Evolutionary conservation across 2,329 filamentous ascomycete species (phyloP), one percentile per base, ranked within the genome.

Genomic region (Trichoderma koningiopsis): DNA sequence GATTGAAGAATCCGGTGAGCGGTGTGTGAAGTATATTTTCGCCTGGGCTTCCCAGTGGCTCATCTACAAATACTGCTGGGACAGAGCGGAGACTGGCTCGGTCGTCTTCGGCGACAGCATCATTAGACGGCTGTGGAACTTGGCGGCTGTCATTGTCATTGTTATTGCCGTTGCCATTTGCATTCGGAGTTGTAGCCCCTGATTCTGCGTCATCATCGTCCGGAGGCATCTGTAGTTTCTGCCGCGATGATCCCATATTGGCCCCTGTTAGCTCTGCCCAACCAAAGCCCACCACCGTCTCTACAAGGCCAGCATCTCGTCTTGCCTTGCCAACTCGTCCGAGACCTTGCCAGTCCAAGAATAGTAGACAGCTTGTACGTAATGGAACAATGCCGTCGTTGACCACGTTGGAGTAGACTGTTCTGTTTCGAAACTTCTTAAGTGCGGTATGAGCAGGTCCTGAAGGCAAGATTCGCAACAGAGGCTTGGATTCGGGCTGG

Each of bases 331-430:
- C 94, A 1, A 99, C 96, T 49, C 93, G 91, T 5, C 92, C 95
- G 4, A 99, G 83, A 0, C 96, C 96, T 80, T 94, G 92, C 96
- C 96, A 99, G 77, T 99, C 96, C 1, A 99, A 83, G 76, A 99
- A 99, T 6, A 99, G 82, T n/a, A 99, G 83, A 79, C 95, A 99
- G 72, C 95, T 98, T 5, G 96, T 99, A 27, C 96, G 89, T 40
- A 99, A 82, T 3, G 96, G 96, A 5, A 99, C 96, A 73, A 99
- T 97, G 3, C 94, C 95, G 80, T 98, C 95, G 76, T 98, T 98
- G 73, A 98, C 95, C 14, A 98, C 94, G 75, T 98, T 98, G 2
- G 94, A 97, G 78, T 98, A 98, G 1, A 97, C 85, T 0, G 96
- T 98, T 19, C 95, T 87, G 77, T 96, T 97, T 27, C 93, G 86